Conservation (phyloP, 2,329 filamentous ascomycete genomes). For the Colletotrichum neosansevieriae region DNA sequence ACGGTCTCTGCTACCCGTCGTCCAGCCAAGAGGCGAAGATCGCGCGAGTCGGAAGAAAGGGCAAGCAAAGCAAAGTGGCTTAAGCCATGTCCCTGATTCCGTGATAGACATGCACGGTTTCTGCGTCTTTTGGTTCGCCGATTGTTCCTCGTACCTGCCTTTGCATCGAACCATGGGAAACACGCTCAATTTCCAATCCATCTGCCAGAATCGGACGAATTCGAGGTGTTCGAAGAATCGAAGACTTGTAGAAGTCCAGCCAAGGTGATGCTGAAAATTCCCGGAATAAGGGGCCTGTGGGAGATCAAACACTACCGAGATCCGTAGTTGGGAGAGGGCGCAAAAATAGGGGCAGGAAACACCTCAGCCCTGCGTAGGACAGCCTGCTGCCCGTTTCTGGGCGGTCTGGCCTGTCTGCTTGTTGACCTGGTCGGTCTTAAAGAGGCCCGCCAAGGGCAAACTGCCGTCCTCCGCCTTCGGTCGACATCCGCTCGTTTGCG, state of each 20-base stretch:
- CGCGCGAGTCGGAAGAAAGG: conserved; percentile 39
- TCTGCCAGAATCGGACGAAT: not conserved
- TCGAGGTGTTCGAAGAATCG: not conserved
- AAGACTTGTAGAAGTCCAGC: not conserved
- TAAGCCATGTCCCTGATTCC: conserved; percentile 29
- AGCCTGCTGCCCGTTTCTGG: conserved; percentile 15
- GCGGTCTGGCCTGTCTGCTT: conserved; percentile 17
- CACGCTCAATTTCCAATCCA: not conserved
- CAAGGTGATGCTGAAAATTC: not conserved
- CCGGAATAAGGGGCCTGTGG: conserved; percentile 15
- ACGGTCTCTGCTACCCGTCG: conserved; percentile 1
- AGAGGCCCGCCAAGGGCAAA: conserved; percentile 33
- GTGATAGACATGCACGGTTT: conserved; percentile 14
- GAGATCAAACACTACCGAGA: conserved; percentile 40
- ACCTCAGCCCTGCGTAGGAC: conserved; percentile 7
- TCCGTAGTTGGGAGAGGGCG: conserved; percentile 30
- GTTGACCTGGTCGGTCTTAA: conserved; percentile 17
- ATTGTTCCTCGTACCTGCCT: conserved; percentile 19
- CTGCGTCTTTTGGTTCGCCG: conserved; percentile 23
- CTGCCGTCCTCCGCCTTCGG: conserved; percentile 37
- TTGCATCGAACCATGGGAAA: not conserved
- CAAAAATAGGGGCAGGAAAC: not conserved
- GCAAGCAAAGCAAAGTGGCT: conserved; percentile 14
- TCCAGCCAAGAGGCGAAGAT: conserved; percentile 31
- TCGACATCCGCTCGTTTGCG: conserved; percentile 33